Conservation (phyloP, 306 rosid genomes). For the Chamaecrista fasciculata region DNA sequence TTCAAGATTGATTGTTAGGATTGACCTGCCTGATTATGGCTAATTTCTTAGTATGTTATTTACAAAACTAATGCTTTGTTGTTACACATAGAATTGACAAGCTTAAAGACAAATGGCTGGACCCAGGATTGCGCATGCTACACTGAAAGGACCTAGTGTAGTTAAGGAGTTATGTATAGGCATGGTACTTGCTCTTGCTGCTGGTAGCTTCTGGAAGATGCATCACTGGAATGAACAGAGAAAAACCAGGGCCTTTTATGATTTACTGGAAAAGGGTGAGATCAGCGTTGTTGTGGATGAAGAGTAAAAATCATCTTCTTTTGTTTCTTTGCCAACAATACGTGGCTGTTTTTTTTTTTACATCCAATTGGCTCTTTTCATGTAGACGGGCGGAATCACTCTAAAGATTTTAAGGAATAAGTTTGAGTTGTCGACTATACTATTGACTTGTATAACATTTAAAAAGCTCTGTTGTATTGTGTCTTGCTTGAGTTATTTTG, state of each 20-base stretch:
- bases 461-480: conserved; percentile 3
- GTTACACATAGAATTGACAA: conserved; percentile 33
- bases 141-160: conserved; percentile 92
- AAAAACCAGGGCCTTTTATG: conserved; percentile 67
- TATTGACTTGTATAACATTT: conserved; percentile 33
- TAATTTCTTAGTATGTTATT: conserved; percentile 15
- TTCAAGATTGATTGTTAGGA: not conserved
- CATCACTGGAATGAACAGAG: conserved; percentile 98
- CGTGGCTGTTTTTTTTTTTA: conserved; percentile 26
- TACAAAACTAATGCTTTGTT: not conserved
- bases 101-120: conserved; percentile 60
- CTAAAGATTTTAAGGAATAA: conserved; percentile 41
- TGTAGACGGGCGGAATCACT: conserved; percentile 40
- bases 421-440: conserved; percentile 30
- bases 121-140: conserved; percentile 77
- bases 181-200: conserved; percentile 49
- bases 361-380: conserved; percentile 39
- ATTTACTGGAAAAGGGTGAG: conserved; percentile 89
- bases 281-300: conserved; percentile 69
- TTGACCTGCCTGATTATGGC: conserved; percentile 1
- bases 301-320: conserved; percentile 38
- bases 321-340: conserved; percentile 21
- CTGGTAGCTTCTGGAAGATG: conserved; percentile 89
- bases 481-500: not conserved
- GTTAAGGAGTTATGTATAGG: conserved; percentile 81